phyloP scores from a whole-genome alignment of 176 grass and related monocot genomes.

The Avena insularis region DNA sequence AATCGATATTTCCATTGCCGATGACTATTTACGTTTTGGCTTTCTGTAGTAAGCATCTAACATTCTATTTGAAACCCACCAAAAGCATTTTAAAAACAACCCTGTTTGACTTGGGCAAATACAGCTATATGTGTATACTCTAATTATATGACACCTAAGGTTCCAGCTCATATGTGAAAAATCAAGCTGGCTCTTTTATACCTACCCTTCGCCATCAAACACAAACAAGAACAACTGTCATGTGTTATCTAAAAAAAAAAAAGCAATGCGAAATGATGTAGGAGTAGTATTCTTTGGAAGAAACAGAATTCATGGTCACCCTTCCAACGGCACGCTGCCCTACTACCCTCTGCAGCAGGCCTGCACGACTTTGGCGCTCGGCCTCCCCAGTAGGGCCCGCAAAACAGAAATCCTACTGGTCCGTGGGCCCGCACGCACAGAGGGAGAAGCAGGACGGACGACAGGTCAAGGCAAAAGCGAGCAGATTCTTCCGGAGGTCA shows the following conservation, averaged over 20 bases:
- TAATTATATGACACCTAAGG: not conserved
- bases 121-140: not conserved
- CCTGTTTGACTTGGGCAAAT: not conserved
- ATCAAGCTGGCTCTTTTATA: not conserved
- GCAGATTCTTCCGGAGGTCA: not conserved
- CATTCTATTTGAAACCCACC: not conserved
- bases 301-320: not conserved
- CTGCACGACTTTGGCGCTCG: not conserved
- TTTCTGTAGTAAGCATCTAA: not conserved
- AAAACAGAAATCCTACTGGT: not conserved
- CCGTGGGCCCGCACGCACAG: not conserved
- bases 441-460: too few species aligned
- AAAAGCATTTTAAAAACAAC: not conserved
- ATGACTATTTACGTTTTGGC: too few species aligned
- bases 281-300: not conserved
- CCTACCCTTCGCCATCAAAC: not conserved
- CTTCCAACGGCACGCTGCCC: constrained; percentile 2
- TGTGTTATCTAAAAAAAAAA: not conserved
- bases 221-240: not conserved
- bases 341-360: too few species aligned
- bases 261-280: not conserved
- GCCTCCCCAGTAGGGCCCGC: not conserved
- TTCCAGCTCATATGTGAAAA: not conserved
- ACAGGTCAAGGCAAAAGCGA: not conserved
- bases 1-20: too few species aligned